phyloP scores from a whole-genome alignment of 176 grass and related monocot species.

The Musa troglodytarum region DNA sequence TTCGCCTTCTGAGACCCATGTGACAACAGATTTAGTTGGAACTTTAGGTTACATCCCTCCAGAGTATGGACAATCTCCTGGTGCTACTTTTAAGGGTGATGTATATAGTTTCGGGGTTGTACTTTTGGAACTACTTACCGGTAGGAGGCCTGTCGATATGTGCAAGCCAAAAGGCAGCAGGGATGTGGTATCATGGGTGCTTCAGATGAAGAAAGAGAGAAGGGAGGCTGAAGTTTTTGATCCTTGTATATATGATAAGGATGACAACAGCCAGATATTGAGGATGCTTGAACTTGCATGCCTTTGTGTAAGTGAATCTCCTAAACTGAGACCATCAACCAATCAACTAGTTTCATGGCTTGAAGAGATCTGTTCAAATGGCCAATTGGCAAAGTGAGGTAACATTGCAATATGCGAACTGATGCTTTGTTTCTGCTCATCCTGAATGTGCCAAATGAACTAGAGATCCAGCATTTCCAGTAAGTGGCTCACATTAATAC shows the following conservation, averaged over 20 bases:
- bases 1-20: slow-evolving; percentile 68
- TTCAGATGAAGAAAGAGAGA: slow-evolving; percentile 68
- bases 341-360: slow-evolving; percentile 72
- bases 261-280: slow-evolving; percentile 28
- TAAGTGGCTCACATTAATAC: not conserved
- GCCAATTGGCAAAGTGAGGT: not conserved
- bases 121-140: slow-evolving; percentile 67
- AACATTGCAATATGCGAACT: not conserved
- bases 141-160: slow-evolving; percentile 80
- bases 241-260: slow-evolving; percentile 43
- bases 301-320: slow-evolving; percentile 57
- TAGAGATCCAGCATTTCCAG: not conserved
- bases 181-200: slow-evolving; percentile 85
- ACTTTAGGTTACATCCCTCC: slow-evolving; percentile 87
- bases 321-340: slow-evolving; percentile 59
- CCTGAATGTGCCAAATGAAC: too few species aligned
- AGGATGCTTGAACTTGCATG: slow-evolving; percentile 79
- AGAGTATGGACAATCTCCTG: slow-evolving; percentile 64
- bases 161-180: slow-evolving; percentile 76
- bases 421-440: too few species aligned
- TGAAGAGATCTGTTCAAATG: slow-evolving; percentile 36
- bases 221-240: slow-evolving; percentile 70
- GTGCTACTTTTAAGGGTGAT: slow-evolving; percentile 83
- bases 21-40: slow-evolving; percentile 80
- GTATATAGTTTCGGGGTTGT: slow-evolving; percentile 89